Percentiles rank a stretch among this genome's conserved stretches.
Evolutionary conservation across 106 monocot genomes (phyloP).

Genomic region (Triglochin maritima): DNA sequence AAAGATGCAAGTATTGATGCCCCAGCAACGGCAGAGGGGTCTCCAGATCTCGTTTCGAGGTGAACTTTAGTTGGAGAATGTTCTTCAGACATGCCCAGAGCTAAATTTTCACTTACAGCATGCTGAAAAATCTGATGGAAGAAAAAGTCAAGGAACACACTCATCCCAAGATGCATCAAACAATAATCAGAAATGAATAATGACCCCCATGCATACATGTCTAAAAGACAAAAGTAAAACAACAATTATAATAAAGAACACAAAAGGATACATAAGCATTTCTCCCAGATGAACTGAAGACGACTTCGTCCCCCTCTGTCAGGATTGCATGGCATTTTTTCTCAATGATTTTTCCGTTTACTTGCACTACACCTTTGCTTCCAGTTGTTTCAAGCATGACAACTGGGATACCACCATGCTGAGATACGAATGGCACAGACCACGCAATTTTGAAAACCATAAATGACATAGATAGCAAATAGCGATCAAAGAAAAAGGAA

Average conservation of each 20-base stretch:
- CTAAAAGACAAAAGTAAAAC: background rate
- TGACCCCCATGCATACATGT: background rate
- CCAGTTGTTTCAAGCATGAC: conserved; percentile 58
- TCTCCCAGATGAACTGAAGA: conserved; percentile 72
- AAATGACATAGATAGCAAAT: background rate
- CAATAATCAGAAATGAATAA: background rate
- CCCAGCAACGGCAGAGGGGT: conserved; percentile 57
- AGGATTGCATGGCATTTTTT: conserved; percentile 47
- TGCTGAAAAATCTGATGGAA: conserved; percentile 49
- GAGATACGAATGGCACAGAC: conserved; percentile 5
- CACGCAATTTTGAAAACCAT: background rate
- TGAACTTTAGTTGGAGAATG: conserved; percentile 28
- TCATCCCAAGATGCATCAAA: background rate
- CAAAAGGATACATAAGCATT: conserved; percentile 97
- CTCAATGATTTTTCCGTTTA: conserved; percentile 85
- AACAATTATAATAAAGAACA: background rate
- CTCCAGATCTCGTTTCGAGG: conserved; percentile 34
- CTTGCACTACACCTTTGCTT: conserved; percentile 59
- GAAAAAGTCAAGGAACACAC: conserved; percentile 2
- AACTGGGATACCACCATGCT: conserved; percentile 42
- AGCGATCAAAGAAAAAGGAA: background rate
- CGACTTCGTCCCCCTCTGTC: conserved; percentile 77
- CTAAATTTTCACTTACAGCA: conserved; percentile 25
- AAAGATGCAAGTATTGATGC: conserved; percentile 70
- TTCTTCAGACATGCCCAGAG: conserved; percentile 21